Conservation (phyloP, 2,329 filamentous ascomycete species). For the Hirsutella rhossiliensis region DNA sequence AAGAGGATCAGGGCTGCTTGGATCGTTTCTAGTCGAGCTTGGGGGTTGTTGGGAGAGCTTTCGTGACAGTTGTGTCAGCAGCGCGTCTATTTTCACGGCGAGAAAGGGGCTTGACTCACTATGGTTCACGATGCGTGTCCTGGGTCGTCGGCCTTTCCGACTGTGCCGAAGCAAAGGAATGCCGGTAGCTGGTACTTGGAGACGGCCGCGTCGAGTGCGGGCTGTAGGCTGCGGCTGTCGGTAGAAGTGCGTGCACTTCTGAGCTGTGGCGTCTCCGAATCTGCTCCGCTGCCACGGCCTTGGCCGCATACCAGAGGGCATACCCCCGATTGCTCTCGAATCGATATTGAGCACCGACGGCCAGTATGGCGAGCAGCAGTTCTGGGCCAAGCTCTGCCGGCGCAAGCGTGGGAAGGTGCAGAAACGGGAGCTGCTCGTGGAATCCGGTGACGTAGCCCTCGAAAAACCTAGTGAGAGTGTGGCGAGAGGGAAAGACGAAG, state of each 20-base stretch:
- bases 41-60: slow-evolving; percentile 46
- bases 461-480: slow-evolving; percentile 56
- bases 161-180: slow-evolving; percentile 47
- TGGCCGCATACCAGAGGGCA: slow-evolving; percentile 49
- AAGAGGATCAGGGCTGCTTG: slow-evolving; percentile 51
- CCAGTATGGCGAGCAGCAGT: slow-evolving; percentile 53
- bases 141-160: slow-evolving; percentile 44
- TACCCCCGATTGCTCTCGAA: slow-evolving; percentile 48
- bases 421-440: slow-evolving; percentile 42
- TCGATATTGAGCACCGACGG: slow-evolving; percentile 55
- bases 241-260: slow-evolving; percentile 43
- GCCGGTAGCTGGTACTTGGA: slow-evolving; percentile 42
- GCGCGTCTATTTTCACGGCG: neutral
- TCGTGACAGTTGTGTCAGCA: neutral
- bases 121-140: slow-evolving; percentile 46
- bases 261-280: slow-evolving; percentile 44
- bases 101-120: slow-evolving; percentile 29
- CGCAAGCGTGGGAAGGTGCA: slow-evolving; percentile 56
- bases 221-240: slow-evolving; percentile 45
- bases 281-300: slow-evolving; percentile 45
- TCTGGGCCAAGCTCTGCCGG: slow-evolving; percentile 56
- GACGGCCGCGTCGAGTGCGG: slow-evolving; percentile 48
- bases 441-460: slow-evolving; percentile 61
- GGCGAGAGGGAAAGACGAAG: slow-evolving; percentile 57
- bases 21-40: slow-evolving; percentile 50